Evolutionary conservation across 345 rosid genomes (phyloP).

Genomic region (thale cress (Arabidopsis thaliana)): DNA sequence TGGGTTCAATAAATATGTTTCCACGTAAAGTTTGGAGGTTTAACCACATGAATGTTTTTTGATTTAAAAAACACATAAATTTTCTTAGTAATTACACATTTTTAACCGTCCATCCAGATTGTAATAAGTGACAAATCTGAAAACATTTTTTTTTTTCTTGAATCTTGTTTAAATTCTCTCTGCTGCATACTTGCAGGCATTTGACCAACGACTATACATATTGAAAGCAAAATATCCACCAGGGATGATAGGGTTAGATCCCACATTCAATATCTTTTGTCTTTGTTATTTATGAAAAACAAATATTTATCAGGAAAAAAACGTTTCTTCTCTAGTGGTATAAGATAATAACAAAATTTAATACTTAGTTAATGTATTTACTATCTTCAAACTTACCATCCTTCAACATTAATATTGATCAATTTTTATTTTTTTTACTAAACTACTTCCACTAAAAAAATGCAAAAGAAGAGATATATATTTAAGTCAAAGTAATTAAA

Average conservation of each 20-base stretch:
- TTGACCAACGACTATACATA: slow-evolving; percentile 43
- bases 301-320: not conserved
- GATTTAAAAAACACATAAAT: no score
- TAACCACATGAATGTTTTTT: not conserved
- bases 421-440: not conserved
- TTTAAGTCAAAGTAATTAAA: slow-evolving; percentile 39
- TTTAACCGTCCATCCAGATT: not conserved
- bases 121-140: not conserved
- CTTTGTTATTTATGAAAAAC: not conserved
- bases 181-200: slow-evolving; percentile 35
- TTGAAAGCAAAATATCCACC: slow-evolving; percentile 27
- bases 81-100: no score
- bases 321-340: not conserved
- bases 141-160: not conserved
- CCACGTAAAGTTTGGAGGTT: not conserved
- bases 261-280: slow-evolving; percentile 8
- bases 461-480: not conserved
- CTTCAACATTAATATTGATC: not conserved
- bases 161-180: slow-evolving; percentile 2
- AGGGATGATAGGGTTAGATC: not conserved
- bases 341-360: not conserved
- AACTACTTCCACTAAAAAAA: not conserved
- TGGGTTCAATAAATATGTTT: not conserved
- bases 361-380: not conserved
- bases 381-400: not conserved